These are phyloP conservation scores for Bullera alba DNA, from an alignment of 768 basidiomycete species.

Conservation along the genomic window DNA sequence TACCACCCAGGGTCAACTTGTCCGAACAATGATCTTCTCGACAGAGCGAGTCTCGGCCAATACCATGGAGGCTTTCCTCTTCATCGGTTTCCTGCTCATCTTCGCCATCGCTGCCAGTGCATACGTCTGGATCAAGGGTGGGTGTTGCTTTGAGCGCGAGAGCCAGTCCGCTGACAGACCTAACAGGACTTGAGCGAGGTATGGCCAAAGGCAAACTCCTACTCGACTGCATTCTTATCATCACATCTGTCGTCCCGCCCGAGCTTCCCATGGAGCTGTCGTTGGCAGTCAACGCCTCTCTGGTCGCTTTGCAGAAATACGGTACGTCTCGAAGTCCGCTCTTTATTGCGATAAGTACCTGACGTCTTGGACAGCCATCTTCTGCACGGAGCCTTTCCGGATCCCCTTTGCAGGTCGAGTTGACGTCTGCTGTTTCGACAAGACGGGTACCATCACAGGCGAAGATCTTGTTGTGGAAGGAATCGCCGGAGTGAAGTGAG, in stretches of 20 bases:
- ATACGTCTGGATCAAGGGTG: conserved; percentile 96
- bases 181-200: conserved; percentile 70
- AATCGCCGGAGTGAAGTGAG: conserved; percentile 81
- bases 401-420: conserved; percentile 93
- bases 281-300: conserved; percentile 86
- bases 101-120: conserved; percentile 97
- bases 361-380: conserved; percentile 65
- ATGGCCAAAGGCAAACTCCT: conserved; percentile 91
- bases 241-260: conserved; percentile 95
- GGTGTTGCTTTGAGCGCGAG: conserved; percentile 11
- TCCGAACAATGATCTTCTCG: conserved; percentile 98
- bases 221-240: conserved; percentile 89
- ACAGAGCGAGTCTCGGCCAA: conserved; percentile 95
- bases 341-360: background rate
- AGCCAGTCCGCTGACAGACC: conserved; percentile 4
- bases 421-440: conserved; percentile 98
- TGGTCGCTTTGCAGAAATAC: conserved; percentile 87
- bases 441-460: conserved; percentile 97
- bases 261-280: conserved; percentile 97
- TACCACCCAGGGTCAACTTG: conserved; percentile 92
- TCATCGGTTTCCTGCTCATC: conserved; percentile 94
- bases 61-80: conserved; percentile 89
- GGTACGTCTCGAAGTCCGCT: conserved; percentile 52
- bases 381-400: conserved; percentile 97
- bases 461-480: conserved; percentile 93